A percentile compares a stretch with the other conserved stretches of the same genome.
These are phyloP conservation scores for Paraphaeosphaeria minitans DNA, from an alignment of 2,329 filamentous ascomycete species.

Conservation along the genomic window DNA sequence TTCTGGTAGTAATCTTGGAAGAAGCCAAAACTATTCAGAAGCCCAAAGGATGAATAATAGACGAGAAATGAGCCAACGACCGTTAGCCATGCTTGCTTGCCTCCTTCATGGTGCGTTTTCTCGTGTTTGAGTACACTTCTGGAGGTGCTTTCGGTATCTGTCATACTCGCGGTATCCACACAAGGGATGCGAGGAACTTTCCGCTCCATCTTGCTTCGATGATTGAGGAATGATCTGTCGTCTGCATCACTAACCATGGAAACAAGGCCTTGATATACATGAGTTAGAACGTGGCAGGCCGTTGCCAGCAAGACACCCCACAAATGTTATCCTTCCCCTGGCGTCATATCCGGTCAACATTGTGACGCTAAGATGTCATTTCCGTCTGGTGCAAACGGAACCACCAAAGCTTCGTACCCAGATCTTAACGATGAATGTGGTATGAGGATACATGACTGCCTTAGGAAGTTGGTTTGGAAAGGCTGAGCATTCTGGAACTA, in stretches of 20 bases:
- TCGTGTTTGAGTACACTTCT: background rate
- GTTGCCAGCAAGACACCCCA: background rate
- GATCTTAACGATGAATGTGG: background rate
- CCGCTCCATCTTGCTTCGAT: background rate
- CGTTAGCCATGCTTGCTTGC: conserved; percentile 36
- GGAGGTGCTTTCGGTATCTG: background rate
- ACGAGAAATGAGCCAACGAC: conserved; percentile 45
- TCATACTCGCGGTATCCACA: background rate
- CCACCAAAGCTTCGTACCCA: background rate
- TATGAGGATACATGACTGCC: background rate
- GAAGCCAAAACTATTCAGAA: conserved; percentile 51
- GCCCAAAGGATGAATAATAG: conserved; percentile 48
- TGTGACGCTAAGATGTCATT: background rate
- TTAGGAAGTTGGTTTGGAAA: background rate
- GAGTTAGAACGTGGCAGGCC: background rate
- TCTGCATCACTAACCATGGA: background rate
- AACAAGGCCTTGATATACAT: background rate
- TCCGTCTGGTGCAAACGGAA: conserved; percentile 2
- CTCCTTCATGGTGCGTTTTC: background rate
- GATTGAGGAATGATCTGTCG: background rate
- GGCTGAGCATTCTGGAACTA: background rate
- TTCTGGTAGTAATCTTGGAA: conserved; percentile 53
- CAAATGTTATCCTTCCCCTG: background rate
- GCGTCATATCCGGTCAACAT: background rate
- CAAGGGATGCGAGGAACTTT: background rate